Conservation (phyloP, 1,284 basidiomycete genomes). For the Trichosporon ovoides region DNA sequence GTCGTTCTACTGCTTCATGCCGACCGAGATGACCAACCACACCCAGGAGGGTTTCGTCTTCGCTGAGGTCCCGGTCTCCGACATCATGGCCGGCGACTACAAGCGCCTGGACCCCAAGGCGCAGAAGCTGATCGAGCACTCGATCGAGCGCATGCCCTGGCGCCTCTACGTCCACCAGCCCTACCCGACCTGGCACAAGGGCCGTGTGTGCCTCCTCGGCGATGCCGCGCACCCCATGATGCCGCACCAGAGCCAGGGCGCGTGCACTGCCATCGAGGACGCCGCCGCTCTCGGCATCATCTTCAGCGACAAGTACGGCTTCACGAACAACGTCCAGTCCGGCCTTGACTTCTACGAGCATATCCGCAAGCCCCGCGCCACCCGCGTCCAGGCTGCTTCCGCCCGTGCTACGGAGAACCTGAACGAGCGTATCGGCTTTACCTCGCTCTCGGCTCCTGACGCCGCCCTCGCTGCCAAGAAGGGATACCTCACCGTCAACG, state of each 20-base stretch:
- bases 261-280: conserved; percentile 41
- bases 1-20: conserved; percentile 47
- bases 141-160: conserved; percentile 46
- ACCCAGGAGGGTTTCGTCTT: conserved; percentile 47
- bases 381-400: conserved; percentile 44
- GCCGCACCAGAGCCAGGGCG: conserved; percentile 40
- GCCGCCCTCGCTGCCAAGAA: conserved; percentile 35
- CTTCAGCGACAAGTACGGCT: conserved; percentile 32
- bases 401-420: conserved; percentile 46
- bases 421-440: conserved; percentile 49
- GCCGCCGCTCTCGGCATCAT: conserved; percentile 41
- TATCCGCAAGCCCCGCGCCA: conserved; percentile 46
- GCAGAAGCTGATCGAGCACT: conserved; percentile 40
- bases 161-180: conserved; percentile 46
- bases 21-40: conserved; percentile 45
- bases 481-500: conserved; percentile 40
- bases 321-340: conserved; percentile 34
- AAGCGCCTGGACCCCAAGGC: conserved; percentile 41
- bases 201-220: conserved; percentile 36
- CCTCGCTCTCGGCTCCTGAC: conserved; percentile 33
- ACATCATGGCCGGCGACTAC: conserved; percentile 42
- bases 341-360: conserved; percentile 46
- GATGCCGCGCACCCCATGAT: conserved; percentile 45
- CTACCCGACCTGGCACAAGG: conserved; percentile 41
- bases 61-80: conserved; percentile 40